Evolutionary conservation across 179 eudicot species (phyloP).

Genomic region (Beta macrorhiza): DNA sequence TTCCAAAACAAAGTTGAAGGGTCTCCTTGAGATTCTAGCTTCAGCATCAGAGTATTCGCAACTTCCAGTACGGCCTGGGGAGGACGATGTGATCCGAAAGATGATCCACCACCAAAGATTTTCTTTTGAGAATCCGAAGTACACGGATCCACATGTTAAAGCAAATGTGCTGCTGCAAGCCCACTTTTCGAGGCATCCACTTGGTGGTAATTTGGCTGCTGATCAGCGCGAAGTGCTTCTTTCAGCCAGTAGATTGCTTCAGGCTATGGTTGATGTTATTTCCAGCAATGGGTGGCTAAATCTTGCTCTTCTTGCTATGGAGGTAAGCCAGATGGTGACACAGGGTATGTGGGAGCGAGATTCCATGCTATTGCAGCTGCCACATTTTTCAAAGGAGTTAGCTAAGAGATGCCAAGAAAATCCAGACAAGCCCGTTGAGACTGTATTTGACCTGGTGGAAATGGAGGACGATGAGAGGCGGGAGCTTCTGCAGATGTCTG

Average conservation of each 20-base stretch:
- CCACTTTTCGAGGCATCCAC: constrained; percentile 77
- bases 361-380: constrained; percentile 86
- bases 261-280: constrained; percentile 85
- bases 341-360: constrained; percentile 99
- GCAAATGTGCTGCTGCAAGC: constrained; percentile 81
- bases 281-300: constrained; percentile 93
- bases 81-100: constrained; percentile 75
- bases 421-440: constrained; percentile 67
- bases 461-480: constrained; percentile 83
- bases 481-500: constrained; percentile 70
- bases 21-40: constrained; percentile 80
- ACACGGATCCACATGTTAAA: constrained; percentile 81
- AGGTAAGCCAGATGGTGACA: constrained; percentile 94
- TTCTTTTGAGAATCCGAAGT: constrained; percentile 76
- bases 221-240: constrained; percentile 71
- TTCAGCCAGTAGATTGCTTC: constrained; percentile 60
- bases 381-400: constrained; percentile 79
- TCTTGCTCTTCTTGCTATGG: constrained; percentile 90
- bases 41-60: constrained; percentile 81
- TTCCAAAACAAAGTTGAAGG: constrained; percentile 77
- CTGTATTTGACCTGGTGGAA: constrained; percentile 79
- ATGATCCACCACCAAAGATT: constrained; percentile 79
- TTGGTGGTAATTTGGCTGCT: constrained; percentile 70
- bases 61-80: constrained; percentile 83
- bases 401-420: constrained; percentile 82